Evolutionary conservation across 768 basidiomycete genomes (phyloP), one percentile per base, ranked within the genome.

Genomic region (Mycena rosella): DNA sequence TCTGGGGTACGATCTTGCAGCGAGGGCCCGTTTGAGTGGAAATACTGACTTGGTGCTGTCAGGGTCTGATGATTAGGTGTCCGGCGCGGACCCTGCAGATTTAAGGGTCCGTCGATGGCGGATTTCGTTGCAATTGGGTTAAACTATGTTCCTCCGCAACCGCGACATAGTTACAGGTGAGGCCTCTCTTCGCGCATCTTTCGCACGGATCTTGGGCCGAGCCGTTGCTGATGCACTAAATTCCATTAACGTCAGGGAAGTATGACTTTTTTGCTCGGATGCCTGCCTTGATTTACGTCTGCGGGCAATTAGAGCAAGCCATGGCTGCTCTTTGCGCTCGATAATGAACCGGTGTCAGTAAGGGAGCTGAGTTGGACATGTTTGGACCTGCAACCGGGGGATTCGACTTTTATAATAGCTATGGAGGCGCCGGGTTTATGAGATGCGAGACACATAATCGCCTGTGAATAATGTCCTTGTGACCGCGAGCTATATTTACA

Each of bases 231-330:
- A 54, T 49, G 24, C 65, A 67, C 65, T 67, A 30, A 26, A 6
- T 48, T 11, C 14, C 11, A 2, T 18, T 18, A 26, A 17, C 1
- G 15, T 13, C 26, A 27, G 30, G 14, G 5, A 2, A 14, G 14
- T 14, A 30, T 29, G 24, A 27, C n/a, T 5, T 48, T 14, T 6
- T 22, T 34, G 22, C 26, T 17, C 22, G 8, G 24, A 38, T 5
- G 36, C 48, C 51, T 29, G 9, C 64, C 64, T 65, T 65, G 36
- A 66, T 32, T 66, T 66, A 5, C 65, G 58, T 15, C 32, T 26
- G 26, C 64, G n/a, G 57, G 30, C 64, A 65, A 27, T 58, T 60
- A 10, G 40, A 45, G 40, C 65, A 66, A 1, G 65, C 65, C 0
- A 60, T 32, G 53, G 34, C n/a, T 22, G 65, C 38, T 34, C 65